Conservation (phyloP, 345 rosid genomes). For the Gossypium bickii region DNA sequence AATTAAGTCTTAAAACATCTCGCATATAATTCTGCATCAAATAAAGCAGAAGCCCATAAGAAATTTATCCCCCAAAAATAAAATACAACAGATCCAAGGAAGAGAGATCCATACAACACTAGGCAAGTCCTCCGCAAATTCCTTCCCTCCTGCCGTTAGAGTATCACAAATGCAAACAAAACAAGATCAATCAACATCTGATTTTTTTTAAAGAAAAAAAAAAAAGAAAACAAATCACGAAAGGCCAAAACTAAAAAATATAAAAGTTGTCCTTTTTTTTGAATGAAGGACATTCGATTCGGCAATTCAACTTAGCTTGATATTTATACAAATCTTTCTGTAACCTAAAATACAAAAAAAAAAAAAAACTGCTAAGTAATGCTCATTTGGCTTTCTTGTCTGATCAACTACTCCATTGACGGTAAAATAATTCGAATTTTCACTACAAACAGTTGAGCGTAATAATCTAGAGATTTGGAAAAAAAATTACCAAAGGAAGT, state of each 20-base stretch:
- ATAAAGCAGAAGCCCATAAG: conserved; percentile 15
- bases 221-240: too few relatives aligned
- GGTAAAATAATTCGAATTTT: not conserved
- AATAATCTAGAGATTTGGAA: conserved; percentile 9
- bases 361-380: not conserved
- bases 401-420: conserved; percentile 8
- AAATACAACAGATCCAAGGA: conserved; percentile 7
- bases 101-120: conserved; percentile 46
- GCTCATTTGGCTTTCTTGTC: not conserved
- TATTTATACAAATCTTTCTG: not conserved
- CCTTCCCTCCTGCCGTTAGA: conserved; percentile 52
- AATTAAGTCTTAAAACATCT: conserved; percentile 43
- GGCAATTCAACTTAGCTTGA: not conserved
- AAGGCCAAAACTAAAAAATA: not conserved
- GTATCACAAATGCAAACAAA: conserved; percentile 16
- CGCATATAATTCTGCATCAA: conserved; percentile 56
- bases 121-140: conserved; percentile 58
- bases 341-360: not conserved
- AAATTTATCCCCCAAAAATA: not conserved
- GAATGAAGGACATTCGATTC: not conserved
- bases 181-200: conserved; percentile 18
- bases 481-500: conserved; percentile 48
- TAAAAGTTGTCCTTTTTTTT: not conserved
- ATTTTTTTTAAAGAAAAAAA: not conserved
- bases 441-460: not conserved